Evolutionary conservation across 148 eudicot genomes (phyloP).

Genomic region (Fallopia convolvulus): DNA sequence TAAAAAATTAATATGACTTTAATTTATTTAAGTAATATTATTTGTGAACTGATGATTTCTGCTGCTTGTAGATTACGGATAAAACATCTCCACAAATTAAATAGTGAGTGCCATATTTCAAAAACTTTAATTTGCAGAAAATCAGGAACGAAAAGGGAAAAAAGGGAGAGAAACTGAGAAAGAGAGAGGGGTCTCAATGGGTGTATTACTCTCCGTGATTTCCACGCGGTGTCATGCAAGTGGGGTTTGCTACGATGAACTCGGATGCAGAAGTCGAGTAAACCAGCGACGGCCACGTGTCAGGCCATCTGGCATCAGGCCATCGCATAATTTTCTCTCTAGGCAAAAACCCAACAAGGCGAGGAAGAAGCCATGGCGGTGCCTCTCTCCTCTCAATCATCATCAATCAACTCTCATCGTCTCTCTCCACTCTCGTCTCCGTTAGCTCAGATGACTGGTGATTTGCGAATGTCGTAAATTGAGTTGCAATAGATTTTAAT

Average conservation of each 20-base stretch:
- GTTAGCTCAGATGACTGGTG: background rate
- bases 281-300: conserved; percentile 31
- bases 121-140: too few relatives aligned
- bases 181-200: too few relatives aligned
- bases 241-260: background rate
- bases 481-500: background rate
- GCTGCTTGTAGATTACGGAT: too few relatives aligned
- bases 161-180: too few relatives aligned
- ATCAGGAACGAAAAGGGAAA: too few relatives aligned
- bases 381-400: background rate
- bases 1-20: too few relatives aligned
- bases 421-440: background rate
- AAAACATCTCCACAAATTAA: too few relatives aligned
- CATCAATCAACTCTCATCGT: background rate
- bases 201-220: background rate
- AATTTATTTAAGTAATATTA: too few relatives aligned
- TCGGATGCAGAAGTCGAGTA: background rate
- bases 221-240: background rate
- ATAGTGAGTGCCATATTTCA: too few relatives aligned
- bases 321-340: conserved; percentile 17
- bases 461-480: background rate
- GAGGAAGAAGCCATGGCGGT: conserved; percentile 18
- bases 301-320: conserved; percentile 27
- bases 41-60: too few relatives aligned
- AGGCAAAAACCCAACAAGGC: conserved; percentile 7